Conservation (phyloP, 169 alveolate species). For the Plasmodium malariae region DNA sequence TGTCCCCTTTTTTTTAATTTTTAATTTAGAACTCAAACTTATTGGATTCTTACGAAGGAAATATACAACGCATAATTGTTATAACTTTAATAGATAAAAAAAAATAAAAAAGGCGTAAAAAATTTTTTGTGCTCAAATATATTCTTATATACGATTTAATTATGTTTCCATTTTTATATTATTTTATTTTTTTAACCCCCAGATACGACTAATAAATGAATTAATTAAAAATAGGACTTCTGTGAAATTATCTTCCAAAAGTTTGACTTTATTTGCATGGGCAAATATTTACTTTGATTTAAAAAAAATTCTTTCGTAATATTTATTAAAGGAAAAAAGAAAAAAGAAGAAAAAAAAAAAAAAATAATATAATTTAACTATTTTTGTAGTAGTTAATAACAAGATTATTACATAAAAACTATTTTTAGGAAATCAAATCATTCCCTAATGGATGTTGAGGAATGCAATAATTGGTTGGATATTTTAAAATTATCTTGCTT, state of each 20-base stretch:
- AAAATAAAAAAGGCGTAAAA: neutral
- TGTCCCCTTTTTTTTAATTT: neutral
- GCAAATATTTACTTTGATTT: slow-evolving; percentile 56
- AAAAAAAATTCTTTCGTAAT: slow-evolving; percentile 62
- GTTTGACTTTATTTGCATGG: slow-evolving; percentile 75
- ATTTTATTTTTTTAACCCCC: neutral
- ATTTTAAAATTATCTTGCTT: slow-evolving; percentile 65
- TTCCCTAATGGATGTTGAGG: slow-evolving; percentile 45
- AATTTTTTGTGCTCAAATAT: neutral
- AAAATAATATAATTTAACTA: neutral
- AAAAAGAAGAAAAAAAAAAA: neutral
- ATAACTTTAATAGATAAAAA: neutral
- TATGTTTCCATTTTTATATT: neutral
- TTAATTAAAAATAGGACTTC: slow-evolving; percentile 68
- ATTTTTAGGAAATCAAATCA: slow-evolving; percentile 59
- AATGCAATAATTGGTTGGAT: slow-evolving; percentile 63
- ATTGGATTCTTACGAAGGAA: slow-evolving; percentile 25
- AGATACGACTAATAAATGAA: slow-evolving; percentile 75
- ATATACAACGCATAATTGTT: slow-evolving; percentile 44
- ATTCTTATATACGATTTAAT: neutral
- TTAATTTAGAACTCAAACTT: slow-evolving; percentile 3
- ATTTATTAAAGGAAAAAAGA: neutral
- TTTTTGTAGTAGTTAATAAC: too few species aligned
- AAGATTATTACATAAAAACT: too few species aligned
- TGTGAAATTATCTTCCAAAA: slow-evolving; percentile 60